Conservation (phyloP, 495 filamentous ascomycete species). For the Podospora bellae-mahoneyi region DNA sequence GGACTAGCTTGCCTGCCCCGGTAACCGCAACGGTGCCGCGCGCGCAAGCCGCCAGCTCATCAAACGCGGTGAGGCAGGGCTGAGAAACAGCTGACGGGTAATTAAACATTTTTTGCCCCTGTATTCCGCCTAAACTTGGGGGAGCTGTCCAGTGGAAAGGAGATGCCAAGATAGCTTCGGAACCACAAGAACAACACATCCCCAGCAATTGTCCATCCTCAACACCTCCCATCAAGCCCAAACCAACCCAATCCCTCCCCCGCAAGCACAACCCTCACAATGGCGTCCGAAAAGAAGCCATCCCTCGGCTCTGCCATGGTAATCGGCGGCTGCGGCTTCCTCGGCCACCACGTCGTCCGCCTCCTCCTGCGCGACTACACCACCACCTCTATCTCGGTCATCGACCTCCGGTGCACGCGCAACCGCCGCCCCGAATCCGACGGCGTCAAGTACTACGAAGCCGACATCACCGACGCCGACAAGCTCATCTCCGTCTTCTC, state of each 20-base stretch:
- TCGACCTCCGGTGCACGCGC: conserved; percentile 74
- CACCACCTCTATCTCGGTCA: conserved; percentile 65
- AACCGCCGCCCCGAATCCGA: conserved; percentile 68
- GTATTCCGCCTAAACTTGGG: conserved; percentile 21
- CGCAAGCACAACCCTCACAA: conserved; percentile 18
- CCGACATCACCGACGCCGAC: conserved; percentile 76
- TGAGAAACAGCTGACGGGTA: neutral
- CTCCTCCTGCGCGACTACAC: conserved; percentile 53
- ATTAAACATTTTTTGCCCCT: conserved; percentile 17
- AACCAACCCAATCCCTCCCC: neutral
- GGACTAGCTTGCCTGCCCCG: neutral
- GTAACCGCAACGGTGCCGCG: neutral
- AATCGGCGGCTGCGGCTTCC: conserved; percentile 68
- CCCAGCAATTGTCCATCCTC: neutral
- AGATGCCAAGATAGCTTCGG: conserved; percentile 10
- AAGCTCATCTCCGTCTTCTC: conserved; percentile 63
- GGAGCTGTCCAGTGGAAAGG: conserved; percentile 12
- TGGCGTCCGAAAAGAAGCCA: conserved; percentile 40
- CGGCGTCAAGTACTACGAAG: conserved; percentile 73
- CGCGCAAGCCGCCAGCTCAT: neutral
- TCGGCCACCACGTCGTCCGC: conserved; percentile 66
- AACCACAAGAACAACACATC: neutral
- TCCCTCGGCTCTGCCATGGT: conserved; percentile 58
- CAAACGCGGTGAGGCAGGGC: conserved; percentile 2
- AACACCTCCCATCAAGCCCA: neutral